A percentile compares a stretch with the other conserved stretches of the same genome.
phyloP scores from a whole-genome alignment of 352 stramenopile species.

The Aphanomyces cochlioides region DNA sequence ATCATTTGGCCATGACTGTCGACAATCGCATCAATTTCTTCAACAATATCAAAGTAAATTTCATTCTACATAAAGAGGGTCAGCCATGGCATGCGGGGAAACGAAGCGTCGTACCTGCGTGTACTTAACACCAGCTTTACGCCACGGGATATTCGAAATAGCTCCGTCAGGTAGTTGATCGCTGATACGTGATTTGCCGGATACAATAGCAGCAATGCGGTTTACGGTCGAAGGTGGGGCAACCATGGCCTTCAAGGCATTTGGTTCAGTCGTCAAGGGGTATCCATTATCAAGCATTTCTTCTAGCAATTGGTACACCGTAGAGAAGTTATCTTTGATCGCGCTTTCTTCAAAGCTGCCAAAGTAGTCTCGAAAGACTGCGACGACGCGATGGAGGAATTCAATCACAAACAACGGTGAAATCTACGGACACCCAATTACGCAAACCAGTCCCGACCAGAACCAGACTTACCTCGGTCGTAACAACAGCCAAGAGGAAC shows the following conservation, averaged over 20 bases:
- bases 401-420: slow-evolving; percentile 91
- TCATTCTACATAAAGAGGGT: slow-evolving; percentile 79
- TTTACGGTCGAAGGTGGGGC: slow-evolving; percentile 91
- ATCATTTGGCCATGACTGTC: slow-evolving; percentile 88
- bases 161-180: slow-evolving; percentile 90
- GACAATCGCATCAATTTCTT: slow-evolving; percentile 97
- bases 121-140: slow-evolving; percentile 94
- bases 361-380: slow-evolving; percentile 97
- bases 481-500: slow-evolving; percentile 93
- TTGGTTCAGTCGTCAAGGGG: slow-evolving; percentile 96
- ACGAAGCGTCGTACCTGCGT: slow-evolving; percentile 40
- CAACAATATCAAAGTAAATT: slow-evolving; percentile 98
- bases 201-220: slow-evolving; percentile 84
- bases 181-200: slow-evolving; percentile 86
- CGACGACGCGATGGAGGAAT: slow-evolving; percentile 95
- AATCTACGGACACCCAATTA: slow-evolving; percentile 40
- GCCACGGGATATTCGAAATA: slow-evolving; percentile 96
- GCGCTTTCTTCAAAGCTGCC: slow-evolving; percentile 93
- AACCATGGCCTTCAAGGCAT: slow-evolving; percentile 97
- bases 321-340: slow-evolving; percentile 98
- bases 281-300: slow-evolving; percentile 98
- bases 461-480: slow-evolving; percentile 78
- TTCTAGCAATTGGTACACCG: slow-evolving; percentile 93
- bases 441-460: neutral
- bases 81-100: neutral